Base-by-base conservation (phyloP, 768 basidiomycete genomes). In the Hypholoma fasciculare region DNA sequence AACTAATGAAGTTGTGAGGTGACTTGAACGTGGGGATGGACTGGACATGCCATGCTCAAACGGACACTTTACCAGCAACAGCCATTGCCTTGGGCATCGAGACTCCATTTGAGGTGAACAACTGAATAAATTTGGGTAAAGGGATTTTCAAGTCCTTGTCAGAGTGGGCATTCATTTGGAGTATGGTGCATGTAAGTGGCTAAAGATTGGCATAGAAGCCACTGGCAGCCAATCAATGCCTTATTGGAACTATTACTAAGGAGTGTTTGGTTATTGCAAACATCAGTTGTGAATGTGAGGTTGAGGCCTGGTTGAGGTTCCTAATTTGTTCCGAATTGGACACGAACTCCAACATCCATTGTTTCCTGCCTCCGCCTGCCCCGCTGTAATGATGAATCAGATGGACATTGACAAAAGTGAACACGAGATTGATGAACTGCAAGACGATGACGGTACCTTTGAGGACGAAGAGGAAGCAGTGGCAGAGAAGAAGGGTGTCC, bases 21-120 rank as follows among this genome's bases (percentile, higher is more conserved):
- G 34, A 26, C 53, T 34, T 14, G 39, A 30, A 34, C 23, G 38
- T 27, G 47, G 27, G 23, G 4, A 17, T 44, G 2, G 23, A n/a
- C 26, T 27, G 2, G 42, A 23, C 20, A 34, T 34, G 30, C 23
- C 23, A 23, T 34, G 9, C 42, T 46, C 19, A 34, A 56, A 67
- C 81, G 58, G 58, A 89, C 90, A 89, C 77, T 79, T 90, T 90
- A 56, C 81, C 80, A 38, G 90, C 82, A 23, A 89, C 71, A 13
- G 77, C 72, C 80, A 94, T 92, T 13, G 91, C 89, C 61, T 87
- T 85, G 36, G 78, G 66, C 54, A 89, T 76, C 1, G 86, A 71
- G 0, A 92, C 70, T 65, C 80, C 77, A 57, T 82, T 81, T 47
- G 65, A 74, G 7, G 87, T 85, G 23, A 92, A 74, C 11, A 88